Percentiles rank a stretch among this genome's conserved stretches.
Conservation (phyloP, 1,284 basidiomycete species). For the Microbotryum intermedium region DNA sequence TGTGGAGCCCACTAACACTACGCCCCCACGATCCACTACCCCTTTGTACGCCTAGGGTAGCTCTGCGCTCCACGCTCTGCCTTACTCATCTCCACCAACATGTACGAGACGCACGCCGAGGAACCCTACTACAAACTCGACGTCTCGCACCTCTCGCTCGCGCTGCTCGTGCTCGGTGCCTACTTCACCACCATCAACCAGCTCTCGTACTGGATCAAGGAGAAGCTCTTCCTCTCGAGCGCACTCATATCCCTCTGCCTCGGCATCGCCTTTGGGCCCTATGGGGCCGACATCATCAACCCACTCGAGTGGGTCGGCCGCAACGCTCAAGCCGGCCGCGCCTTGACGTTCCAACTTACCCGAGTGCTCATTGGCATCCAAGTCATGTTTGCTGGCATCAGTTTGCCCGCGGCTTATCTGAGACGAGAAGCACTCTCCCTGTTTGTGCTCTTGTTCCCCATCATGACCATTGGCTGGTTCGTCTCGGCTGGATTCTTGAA, state of each 20-base stretch:
- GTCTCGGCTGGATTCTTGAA: conserved; percentile 38
- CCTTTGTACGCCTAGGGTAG: too few relatives aligned
- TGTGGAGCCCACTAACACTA: too few relatives aligned
- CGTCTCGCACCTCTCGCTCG: conserved; percentile 5
- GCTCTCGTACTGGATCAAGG: conserved; percentile 41
- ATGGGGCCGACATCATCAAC: background rate
- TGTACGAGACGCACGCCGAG: too few relatives aligned
- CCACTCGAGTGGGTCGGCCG: background rate
- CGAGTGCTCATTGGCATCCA: conserved; percentile 38
- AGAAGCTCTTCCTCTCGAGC: conserved; percentile 40
- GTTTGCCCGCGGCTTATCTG: conserved; percentile 34
- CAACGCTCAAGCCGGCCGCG: background rate
- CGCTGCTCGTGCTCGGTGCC: conserved; percentile 13
- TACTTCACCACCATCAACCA: conserved; percentile 38
- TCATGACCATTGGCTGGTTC: conserved; percentile 43
- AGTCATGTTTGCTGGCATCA: conserved; percentile 41
- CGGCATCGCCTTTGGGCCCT: conserved; percentile 13
- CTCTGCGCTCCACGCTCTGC: too few relatives aligned
- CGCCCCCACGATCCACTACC: too few relatives aligned
- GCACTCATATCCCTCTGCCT: conserved; percentile 20
- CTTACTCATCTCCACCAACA: too few relatives aligned
- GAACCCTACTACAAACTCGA: too few relatives aligned
- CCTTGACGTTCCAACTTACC: background rate
- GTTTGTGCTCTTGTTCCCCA: conserved; percentile 36
- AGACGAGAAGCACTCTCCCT: conserved; percentile 37